Base-by-base conservation (phyloP, 306 rosid genomes). In the Acacia crassicarpa region DNA sequence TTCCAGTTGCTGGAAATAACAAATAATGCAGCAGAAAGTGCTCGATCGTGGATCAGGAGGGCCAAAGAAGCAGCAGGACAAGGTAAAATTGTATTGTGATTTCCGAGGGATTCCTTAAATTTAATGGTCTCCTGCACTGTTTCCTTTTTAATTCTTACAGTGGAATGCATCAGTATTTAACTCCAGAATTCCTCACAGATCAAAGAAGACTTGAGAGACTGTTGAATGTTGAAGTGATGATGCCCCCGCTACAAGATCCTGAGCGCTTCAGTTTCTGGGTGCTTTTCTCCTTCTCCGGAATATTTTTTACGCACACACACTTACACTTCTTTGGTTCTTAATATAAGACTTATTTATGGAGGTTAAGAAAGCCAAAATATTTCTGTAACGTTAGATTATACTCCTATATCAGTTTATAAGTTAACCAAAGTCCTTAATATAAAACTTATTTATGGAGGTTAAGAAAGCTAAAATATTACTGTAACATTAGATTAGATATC, bases 181-280 rank as follows among this genome's bases (percentile, higher is more conserved):
- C 72, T 59, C 25, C 7, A 46, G 43, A 45, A 72, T 83, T 82
- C 38, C 63, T 23, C 82, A 43, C 92, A 93, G 98, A 90, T 91
- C 92, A 56, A 83, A 92, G 96, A 87, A 89, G 81, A 84, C 88
- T 87, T 4, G 99, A 95, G 87, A 90, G 79, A 90, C 90, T 95
- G 81, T 78, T 84, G 33, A 89, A 86, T 44, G 74, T 89, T 63
- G 99, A 95, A 89, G 90, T 78, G 5, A 92, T 92, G 98, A 95
- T 87, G 93, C 99, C 99, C 65, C 74, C 97, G 27, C 75, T 78
- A 2, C 89, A 67, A 79, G 96, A 95, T 82, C 98, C 98, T 10
- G 98, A 95, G 86, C 89, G 88, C 82, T 93, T 95, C 83, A 95
- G 99, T 85, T 95, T 95, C 69, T 95, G 99, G 99, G 99, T 95